Evolutionary conservation across 345 rosid species (phyloP).

Genomic region (Boechera divaricarpa): DNA sequence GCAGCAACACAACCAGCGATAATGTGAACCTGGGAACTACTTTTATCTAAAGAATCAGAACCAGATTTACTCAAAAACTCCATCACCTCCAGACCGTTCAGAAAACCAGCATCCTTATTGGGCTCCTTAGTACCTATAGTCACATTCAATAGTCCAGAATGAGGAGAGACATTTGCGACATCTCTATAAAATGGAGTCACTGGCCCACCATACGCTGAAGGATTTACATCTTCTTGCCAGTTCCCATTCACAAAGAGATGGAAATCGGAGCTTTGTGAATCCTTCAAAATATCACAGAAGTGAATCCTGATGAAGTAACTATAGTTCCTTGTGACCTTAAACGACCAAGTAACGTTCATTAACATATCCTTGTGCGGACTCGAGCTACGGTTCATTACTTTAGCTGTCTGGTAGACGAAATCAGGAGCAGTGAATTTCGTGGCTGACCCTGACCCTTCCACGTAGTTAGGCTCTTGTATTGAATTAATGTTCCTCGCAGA

Average conservation of each 20-base stretch:
- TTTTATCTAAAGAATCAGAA: constrained; percentile 44
- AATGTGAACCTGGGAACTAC: constrained; percentile 45
- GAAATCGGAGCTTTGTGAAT: constrained; percentile 25
- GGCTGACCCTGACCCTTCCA: not conserved
- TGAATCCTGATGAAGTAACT: constrained; percentile 57
- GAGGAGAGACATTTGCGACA: constrained; percentile 54
- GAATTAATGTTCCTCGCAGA: not conserved
- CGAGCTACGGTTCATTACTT: constrained; percentile 25
- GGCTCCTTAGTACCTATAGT: constrained; percentile 35
- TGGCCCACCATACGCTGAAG: fast-evolving
- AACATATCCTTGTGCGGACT: not conserved
- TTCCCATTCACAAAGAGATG: constrained; percentile 49
- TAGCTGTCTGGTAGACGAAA: constrained; percentile 52
- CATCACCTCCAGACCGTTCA: constrained; percentile 73
- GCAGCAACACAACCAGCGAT: constrained; percentile 48
- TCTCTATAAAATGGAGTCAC: constrained; percentile 54
- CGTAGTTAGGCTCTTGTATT: constrained; percentile 4
- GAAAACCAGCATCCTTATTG: constrained; percentile 47
- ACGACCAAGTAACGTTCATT: constrained; percentile 56
- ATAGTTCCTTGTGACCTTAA: constrained; percentile 48
- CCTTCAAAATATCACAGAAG: constrained; percentile 54
- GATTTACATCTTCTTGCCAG: constrained; percentile 30
- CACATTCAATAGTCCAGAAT: constrained; percentile 62
- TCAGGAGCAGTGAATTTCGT: constrained; percentile 51
- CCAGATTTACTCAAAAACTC: constrained; percentile 57